phyloP scores from a whole-genome alignment of 2,329 filamentous ascomycete genomes.

The Pseudogymnoascus sp. region DNA sequence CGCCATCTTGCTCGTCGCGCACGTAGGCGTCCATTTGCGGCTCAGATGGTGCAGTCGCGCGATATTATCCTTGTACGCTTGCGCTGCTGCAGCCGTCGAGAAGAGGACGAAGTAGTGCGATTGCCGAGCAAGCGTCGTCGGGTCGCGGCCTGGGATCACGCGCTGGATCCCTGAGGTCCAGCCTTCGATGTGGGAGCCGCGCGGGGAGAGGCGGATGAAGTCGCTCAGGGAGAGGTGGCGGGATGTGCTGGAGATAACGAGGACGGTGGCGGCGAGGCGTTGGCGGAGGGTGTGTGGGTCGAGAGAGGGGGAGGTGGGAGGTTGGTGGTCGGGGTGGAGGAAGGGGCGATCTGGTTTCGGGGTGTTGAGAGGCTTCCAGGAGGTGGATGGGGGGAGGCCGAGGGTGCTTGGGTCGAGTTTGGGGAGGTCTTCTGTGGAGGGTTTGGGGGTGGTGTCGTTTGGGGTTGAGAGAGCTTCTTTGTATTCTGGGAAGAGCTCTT shows the following conservation, averaged over 20 bases:
- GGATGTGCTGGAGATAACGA: conserved; percentile 53
- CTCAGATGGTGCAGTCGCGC: conserved; percentile 42
- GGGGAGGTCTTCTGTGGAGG: neutral
- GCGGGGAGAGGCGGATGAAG: conserved; percentile 59
- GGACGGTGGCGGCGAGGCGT: conserved; percentile 19
- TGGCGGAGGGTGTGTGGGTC: neutral
- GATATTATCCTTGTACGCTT: conserved; percentile 51
- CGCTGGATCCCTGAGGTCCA: conserved; percentile 53
- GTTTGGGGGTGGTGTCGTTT: neutral
- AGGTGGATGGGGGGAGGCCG: conserved; percentile 6
- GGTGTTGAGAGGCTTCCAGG: conserved; percentile 7
- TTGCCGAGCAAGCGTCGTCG: conserved; percentile 52
- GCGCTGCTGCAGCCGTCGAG: conserved; percentile 48
- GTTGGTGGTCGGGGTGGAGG: neutral
- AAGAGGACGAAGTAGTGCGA: conserved; percentile 66
- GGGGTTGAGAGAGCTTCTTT: neutral
- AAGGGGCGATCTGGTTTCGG: conserved; percentile 5
- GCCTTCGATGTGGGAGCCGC: conserved; percentile 55
- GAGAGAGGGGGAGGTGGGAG: neutral
- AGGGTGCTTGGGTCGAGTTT: neutral
- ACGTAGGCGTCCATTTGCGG: conserved; percentile 34
- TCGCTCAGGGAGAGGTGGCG: conserved; percentile 56
- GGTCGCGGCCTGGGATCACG: conserved; percentile 53
- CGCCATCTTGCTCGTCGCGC: conserved; percentile 25
- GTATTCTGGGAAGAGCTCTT: conserved; percentile 1